Evolutionary conservation across 805 yeast genomes (phyloP), one percentile per base, ranked within the genome.

Genomic region (Metschnikowia corniflorae): DNA sequence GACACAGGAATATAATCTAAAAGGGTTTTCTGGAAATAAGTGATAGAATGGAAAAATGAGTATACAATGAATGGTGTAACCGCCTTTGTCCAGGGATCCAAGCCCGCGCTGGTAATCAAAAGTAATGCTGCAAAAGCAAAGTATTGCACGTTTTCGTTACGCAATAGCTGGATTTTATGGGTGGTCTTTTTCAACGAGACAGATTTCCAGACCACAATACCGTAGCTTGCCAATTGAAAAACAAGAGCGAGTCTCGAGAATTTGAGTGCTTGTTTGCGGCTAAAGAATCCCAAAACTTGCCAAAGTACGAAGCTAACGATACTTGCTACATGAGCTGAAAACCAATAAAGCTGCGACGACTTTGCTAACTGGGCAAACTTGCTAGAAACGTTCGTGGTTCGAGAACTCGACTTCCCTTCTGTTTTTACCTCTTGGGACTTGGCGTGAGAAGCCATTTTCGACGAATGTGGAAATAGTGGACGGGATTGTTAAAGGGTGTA

Each of bases 301-400:
- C 63, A 66, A 14, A 59, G 44, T 3, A 59, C 39, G 50, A 72
- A 71, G 55, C 61, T 73, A 36, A 57, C 46, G 2, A 77, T 45
- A 2, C 79, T 74, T 21, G 68, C 53, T 10, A 74, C 65, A 57
- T 82, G 86, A 13, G 84, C 82, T 18, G 78, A 35, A 46, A 73
- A 82, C 89, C 89, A 82, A 49, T 77, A 77, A 53, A 82, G 79
- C 54, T 81, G 86, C 17, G 43, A 31, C 2, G 45, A 27, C 19
- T 28, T 39, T 6, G 49, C 32, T 22, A 48, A 35, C 9, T 32
- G 26, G 15, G 27, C 8, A 17, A 42, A 5, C 22, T 25, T 39
- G 7, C 23, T 19, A 20, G 27, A n/a, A n/a, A n/a, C n/a, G n/a
- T n/a, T n/a, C n/a, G n/a, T n/a, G n/a, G n/a, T n/a, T n/a, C n/a